phyloP scores from a whole-genome alignment of 345 rosid genomes.

The Brassica nigra region DNA sequence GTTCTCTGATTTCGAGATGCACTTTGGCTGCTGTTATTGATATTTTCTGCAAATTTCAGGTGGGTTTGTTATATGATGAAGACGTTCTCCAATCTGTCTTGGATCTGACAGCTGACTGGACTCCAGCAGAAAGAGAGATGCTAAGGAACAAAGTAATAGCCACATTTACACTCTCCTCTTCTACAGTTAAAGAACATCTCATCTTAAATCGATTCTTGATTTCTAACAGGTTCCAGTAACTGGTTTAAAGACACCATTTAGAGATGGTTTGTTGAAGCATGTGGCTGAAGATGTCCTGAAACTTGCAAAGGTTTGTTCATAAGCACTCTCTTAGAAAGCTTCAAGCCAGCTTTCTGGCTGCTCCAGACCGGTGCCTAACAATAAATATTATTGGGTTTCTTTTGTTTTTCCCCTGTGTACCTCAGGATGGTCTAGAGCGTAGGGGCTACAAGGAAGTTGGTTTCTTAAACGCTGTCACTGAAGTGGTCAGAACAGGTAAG shows the following conservation, averaged over 20 bases:
- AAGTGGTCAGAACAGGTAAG: slow-evolving; percentile 92
- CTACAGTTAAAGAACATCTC: not conserved
- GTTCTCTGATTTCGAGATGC: not conserved
- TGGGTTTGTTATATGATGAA: slow-evolving; percentile 88
- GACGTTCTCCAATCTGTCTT: slow-evolving; percentile 70
- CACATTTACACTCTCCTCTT: slow-evolving; percentile 4
- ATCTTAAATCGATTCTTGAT: not conserved
- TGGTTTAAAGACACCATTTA: slow-evolving; percentile 87
- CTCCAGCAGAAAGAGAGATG: slow-evolving; percentile 85
- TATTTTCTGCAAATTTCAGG: slow-evolving; percentile 53
- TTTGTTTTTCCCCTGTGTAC: not conserved
- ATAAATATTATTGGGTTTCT: not conserved
- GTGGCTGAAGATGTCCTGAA: slow-evolving; percentile 84
- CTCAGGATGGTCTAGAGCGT: slow-evolving; percentile 92
- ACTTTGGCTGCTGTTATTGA: slow-evolving; percentile 7
- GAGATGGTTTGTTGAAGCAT: slow-evolving; percentile 75
- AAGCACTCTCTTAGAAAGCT: not conserved
- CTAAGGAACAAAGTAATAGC: slow-evolving; percentile 73
- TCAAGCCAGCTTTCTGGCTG: not conserved
- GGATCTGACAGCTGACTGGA: slow-evolving; percentile 94
- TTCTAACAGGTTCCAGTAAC: slow-evolving; percentile 71
- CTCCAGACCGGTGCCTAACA: not conserved
- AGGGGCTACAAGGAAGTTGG: slow-evolving; percentile 92
- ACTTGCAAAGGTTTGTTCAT: slow-evolving; percentile 69
- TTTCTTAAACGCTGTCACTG: slow-evolving; percentile 77